Evolutionary conservation across 768 basidiomycete genomes (phyloP).

Genomic region (Lentinula aciculospora): DNA sequence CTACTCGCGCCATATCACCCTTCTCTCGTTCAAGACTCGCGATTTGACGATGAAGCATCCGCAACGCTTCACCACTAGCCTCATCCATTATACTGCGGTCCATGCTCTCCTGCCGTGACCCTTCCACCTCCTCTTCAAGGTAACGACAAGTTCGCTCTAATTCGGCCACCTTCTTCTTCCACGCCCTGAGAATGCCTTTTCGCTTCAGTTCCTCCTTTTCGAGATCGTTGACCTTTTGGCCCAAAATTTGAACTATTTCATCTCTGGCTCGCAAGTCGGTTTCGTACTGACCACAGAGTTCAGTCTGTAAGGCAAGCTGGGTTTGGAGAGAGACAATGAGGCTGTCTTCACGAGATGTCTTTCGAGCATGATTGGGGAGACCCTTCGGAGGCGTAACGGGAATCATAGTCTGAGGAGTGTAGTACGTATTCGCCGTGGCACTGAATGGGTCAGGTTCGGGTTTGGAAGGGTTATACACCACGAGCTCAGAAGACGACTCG

Average conservation of each 20-base stretch:
- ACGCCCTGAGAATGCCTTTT: conserved; percentile 43
- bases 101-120: conserved; percentile 74
- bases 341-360: conserved; percentile 65
- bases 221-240: conserved; percentile 42
- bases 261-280: conserved; percentile 69
- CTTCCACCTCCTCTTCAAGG: conserved; percentile 85
- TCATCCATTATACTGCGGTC: conserved; percentile 82
- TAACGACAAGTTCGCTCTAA: conserved; percentile 61
- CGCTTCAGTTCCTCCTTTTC: conserved; percentile 66
- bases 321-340: conserved; percentile 70
- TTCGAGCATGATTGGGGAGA: conserved; percentile 39
- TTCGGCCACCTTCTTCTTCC: conserved; percentile 77
- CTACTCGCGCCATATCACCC: conserved; percentile 36
- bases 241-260: conserved; percentile 60
- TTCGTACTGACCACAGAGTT: conserved; percentile 73
- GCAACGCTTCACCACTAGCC: conserved; percentile 72
- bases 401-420: conserved; percentile 69
- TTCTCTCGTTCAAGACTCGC: conserved; percentile 68
- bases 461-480: conserved; percentile 32
- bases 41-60: conserved; percentile 78
- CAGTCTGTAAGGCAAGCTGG: conserved; percentile 68
- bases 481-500: conserved; percentile 39
- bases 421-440: conserved; percentile 68
- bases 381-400: conserved; percentile 58
- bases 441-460: conserved; percentile 70